Evolutionary conservation across 768 basidiomycete genomes (phyloP), one percentile per base, ranked within the genome.

Genomic region (Terana coerulea): DNA sequence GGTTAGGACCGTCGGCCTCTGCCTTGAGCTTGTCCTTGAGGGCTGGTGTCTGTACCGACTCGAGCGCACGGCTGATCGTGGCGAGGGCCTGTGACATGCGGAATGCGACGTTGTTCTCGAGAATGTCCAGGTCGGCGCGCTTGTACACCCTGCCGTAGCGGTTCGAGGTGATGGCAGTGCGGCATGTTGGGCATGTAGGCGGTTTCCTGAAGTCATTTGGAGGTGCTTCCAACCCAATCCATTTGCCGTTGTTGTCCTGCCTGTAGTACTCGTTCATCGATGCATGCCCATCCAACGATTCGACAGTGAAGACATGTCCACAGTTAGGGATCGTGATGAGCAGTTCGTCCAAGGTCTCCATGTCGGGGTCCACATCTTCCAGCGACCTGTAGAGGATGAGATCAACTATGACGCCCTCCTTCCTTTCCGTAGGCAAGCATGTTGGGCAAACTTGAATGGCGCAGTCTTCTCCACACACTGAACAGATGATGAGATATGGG

Each of bases 381-480:
- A 88, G 64, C 0, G 72, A 71, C 14, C 75, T 71, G 22, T 74
- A 68, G 64, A 83, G 57, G 53, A 87, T 68, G 15, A 84, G 54
- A 59, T 88, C 86, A 17, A 83, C 85, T 11, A 84, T 68, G 19
- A 68, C 64, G n/a, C n/a, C n/a, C 1, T 67, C 55, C 46, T 69
- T 70, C 21, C 64, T 49, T 1, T 73, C 65, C 2, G 60, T 59
- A 9, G 75, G 47, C 1, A 75, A 72, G 54, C 87, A 88, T 5
- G 49, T 12, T 3, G 74, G 73, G 55, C 86, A 89, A 5, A 73
- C 55, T 65, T 86, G 85, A 1, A 71, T 61, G 0, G 51, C 28
- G 59, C 87, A 89, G 14, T 75, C 67, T 62, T 89, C 87, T 6
- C 86, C 84, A 48, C 84, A 87, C 1, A 88, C 84, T 87, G 48